Base-by-base conservation (phyloP, 78 protist species). In the Dictyostelium intermedium region DNA sequence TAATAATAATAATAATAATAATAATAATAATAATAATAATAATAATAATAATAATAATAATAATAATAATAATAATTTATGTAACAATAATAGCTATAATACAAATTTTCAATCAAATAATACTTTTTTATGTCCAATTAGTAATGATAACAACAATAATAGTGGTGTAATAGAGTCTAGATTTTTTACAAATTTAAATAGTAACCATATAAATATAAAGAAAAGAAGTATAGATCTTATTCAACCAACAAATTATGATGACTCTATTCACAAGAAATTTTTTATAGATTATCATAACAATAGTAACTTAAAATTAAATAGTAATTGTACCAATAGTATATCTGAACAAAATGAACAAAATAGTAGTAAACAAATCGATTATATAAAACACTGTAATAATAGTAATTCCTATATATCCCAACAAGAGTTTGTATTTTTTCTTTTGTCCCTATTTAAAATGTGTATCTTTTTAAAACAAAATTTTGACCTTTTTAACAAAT, bases 261-360 rank as follows among this genome's bases (percentile, higher is more conserved):
- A 73, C 11, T 20, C 80, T 35, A 35, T 73, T 73, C 53, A 73
- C 37, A 73, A 73, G 43, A 73, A 73, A 73, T 73, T 35, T 73
- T 73, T 77, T 77, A 77, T 77, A 77, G 83, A 77, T 37, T 6
- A 39, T 34, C 45, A 30, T 32, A 3, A 16, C 43, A 20, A 66
- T 30, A 60, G n/a, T 37, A 83, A 60, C 43, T 7, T 34, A 43
- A 78, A 43, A 34, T 43, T 14, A 37, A 81, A 34, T 18, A 81
- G 27, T 78, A 78, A 25, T 83, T 63, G 61, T 37, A 41, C 6
- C 63, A 56, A 60, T 80, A 80, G 56, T 80, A 37, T 35, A 74
- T 74, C 81, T 74, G 47, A 74, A 35, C 47, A 74, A 66, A 66
- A n/a, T 27, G 74, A 66, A 11, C 27, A 63, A 23, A 63, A 63